These are phyloP conservation scores for Lipomyces sp. DNA, from an alignment of 805 yeast species.

Conservation along the genomic window DNA sequence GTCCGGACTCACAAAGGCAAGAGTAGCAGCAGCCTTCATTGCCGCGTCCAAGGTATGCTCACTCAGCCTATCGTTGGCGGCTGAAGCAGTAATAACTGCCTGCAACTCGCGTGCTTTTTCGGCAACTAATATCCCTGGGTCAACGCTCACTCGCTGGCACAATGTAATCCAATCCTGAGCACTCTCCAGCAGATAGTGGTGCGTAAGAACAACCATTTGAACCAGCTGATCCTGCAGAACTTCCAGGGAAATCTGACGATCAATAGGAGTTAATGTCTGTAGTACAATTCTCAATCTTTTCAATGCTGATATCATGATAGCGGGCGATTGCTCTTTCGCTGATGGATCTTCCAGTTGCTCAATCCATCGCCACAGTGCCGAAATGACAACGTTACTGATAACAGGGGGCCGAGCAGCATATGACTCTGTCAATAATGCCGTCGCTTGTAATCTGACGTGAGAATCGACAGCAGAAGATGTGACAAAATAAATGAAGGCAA, in stretches of 20 bases:
- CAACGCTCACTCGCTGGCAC: constrained; percentile 61
- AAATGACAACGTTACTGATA: constrained; percentile 53
- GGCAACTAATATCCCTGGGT: constrained; percentile 64
- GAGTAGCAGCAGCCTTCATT: constrained; percentile 47
- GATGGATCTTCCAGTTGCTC: constrained; percentile 32
- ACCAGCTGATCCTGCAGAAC: constrained; percentile 44
- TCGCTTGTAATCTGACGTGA: constrained; percentile 31
- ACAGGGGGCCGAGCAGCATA: constrained; percentile 48
- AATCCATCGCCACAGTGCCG: constrained; percentile 49
- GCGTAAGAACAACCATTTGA: constrained; percentile 52
- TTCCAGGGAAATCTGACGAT: constrained; percentile 42
- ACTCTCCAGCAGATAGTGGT: constrained; percentile 49
- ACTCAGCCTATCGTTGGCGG: constrained; percentile 41
- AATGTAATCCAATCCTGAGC: constrained; percentile 79
- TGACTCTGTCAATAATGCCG: constrained; percentile 40
- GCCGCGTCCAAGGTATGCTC: constrained; percentile 39
- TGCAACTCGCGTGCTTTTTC: constrained; percentile 41
- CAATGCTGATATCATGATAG: constrained; percentile 34
- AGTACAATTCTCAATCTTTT: constrained; percentile 36
- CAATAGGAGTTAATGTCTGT: constrained; percentile 36
- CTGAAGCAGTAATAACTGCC: constrained; percentile 39
- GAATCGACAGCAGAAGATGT: constrained; percentile 21
- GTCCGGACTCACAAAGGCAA: constrained; percentile 63
- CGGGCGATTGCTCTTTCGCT: constrained; percentile 27
- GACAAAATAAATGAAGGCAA: constrained; percentile 37